Conservation (phyloP, 768 basidiomycete genomes). For the Hericium rajendrae region DNA sequence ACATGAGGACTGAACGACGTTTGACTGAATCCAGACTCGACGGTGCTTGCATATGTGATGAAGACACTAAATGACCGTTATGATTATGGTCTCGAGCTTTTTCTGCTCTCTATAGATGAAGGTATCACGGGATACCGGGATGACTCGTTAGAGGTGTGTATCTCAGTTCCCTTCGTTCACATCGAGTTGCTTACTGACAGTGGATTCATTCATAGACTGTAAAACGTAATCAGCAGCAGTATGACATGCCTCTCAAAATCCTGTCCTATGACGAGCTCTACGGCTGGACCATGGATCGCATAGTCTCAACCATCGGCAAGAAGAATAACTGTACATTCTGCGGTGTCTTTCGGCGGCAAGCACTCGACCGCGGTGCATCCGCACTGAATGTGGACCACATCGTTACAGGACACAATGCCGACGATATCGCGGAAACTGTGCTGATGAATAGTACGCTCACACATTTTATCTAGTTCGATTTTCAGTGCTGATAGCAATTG, state of each 20-base stretch:
- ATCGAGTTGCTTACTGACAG: background rate
- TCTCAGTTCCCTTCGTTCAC: background rate
- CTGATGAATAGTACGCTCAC: constrained; percentile 86
- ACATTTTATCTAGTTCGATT: background rate
- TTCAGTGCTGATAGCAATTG: background rate
- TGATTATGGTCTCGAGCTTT: constrained; percentile 83
- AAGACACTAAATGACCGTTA: constrained; percentile 92
- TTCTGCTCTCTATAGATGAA: constrained; percentile 94
- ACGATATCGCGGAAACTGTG: constrained; percentile 98
- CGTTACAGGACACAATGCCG: constrained; percentile 98
- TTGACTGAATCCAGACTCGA: constrained; percentile 60
- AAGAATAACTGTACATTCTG: constrained; percentile 99
- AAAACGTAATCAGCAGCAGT: constrained; percentile 93
- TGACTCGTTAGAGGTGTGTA: constrained; percentile 81
- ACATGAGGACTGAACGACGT: background rate
- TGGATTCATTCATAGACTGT: constrained; percentile 58
- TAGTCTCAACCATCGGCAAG: constrained; percentile 88
- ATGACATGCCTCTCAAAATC: constrained; percentile 91
- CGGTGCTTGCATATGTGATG: constrained; percentile 96
- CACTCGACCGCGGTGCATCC: constrained; percentile 89
- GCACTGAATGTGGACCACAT: constrained; percentile 90
- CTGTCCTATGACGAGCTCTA: constrained; percentile 93
- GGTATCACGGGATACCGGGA: constrained; percentile 98
- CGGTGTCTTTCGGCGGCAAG: constrained; percentile 94
- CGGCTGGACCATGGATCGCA: constrained; percentile 98